phyloP scores from a whole-genome alignment of 2,329 filamentous ascomycete species.

The Uncinocarpus reesii region DNA sequence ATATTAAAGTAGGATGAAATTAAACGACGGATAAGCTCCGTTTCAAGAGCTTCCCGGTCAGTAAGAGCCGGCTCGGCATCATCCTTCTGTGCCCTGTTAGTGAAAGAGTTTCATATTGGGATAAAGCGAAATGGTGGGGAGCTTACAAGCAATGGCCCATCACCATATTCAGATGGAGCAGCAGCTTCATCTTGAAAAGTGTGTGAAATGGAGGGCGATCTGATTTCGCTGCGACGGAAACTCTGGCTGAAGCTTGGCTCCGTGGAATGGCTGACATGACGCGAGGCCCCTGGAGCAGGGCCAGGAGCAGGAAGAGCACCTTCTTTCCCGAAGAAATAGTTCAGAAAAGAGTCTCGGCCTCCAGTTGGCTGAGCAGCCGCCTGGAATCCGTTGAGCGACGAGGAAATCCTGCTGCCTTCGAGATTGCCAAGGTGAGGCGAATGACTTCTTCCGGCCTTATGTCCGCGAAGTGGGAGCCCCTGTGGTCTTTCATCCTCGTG shows the following conservation, averaged over 20 bases:
- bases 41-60: constrained; percentile 93
- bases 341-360: constrained; percentile 83
- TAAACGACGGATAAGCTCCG: constrained; percentile 87
- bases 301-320: constrained; percentile 46
- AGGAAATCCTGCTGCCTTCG: constrained; percentile 55
- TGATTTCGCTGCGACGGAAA: constrained; percentile 55
- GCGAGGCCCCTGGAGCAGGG: constrained; percentile 36
- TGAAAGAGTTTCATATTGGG: constrained; percentile 11
- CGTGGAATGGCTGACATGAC: constrained; percentile 66
- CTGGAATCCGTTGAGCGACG: constrained; percentile 54
- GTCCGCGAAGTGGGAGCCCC: constrained; percentile 49
- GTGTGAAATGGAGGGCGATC: constrained; percentile 40
- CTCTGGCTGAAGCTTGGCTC: constrained; percentile 79
- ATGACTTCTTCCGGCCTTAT: constrained; percentile 63
- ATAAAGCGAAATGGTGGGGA: background rate
- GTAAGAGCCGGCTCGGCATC: constrained; percentile 74
- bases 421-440: constrained; percentile 61
- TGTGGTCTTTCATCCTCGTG: constrained; percentile 35
- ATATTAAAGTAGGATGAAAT: constrained; percentile 99
- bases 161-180: constrained; percentile 30
- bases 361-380: constrained; percentile 50
- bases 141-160: constrained; percentile 40
- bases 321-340: constrained; percentile 98
- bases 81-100: constrained; percentile 26
- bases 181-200: constrained; percentile 35